Percentiles rank a stretch among this genome's conserved stretches.
Conservation (phyloP, 2,329 filamentous ascomycete genomes). For the Elsinoe necatrix region DNA sequence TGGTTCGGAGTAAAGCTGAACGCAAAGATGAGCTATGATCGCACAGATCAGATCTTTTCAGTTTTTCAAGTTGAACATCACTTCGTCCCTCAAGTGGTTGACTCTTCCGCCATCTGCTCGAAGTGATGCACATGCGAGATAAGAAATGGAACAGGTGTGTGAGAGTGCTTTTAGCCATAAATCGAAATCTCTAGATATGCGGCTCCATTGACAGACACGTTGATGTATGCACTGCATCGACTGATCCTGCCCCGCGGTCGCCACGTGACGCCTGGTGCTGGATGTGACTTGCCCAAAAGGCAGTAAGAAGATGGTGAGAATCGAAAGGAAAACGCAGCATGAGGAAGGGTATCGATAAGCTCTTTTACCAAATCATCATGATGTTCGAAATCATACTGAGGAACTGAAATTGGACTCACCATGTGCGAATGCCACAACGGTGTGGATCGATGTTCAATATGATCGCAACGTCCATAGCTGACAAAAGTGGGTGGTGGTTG, state of each 20-base stretch:
- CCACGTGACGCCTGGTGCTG: conserved; percentile 11
- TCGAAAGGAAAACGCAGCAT: conserved; percentile 7
- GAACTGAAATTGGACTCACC: neutral
- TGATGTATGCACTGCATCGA: conserved; percentile 16
- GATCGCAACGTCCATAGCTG: no score
- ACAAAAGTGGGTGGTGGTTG: no score
- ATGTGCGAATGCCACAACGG: neutral
- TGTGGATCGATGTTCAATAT: neutral
- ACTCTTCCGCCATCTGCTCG: conserved; percentile 16
- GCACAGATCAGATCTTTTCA: conserved; percentile 67
- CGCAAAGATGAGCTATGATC: neutral
- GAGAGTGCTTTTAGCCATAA: conserved; percentile 27
- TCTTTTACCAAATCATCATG: conserved; percentile 60
- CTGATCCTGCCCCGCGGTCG: neutral
- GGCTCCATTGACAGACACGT: conserved; percentile 24
- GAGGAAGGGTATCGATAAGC: conserved; percentile 40
- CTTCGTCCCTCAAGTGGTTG: conserved; percentile 29
- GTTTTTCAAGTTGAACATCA: conserved; percentile 48
- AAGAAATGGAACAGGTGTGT: conserved; percentile 16
- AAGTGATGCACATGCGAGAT: neutral
- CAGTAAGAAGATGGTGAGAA: neutral
- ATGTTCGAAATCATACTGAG: neutral
- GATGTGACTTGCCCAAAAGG: neutral
- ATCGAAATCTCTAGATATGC: conserved; percentile 17
- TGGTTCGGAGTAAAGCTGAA: neutral